Percentiles rank a stretch among this genome's conserved stretches.
phyloP scores from a whole-genome alignment of 768 basidiomycete genomes.

The Tulasnella sp. region DNA sequence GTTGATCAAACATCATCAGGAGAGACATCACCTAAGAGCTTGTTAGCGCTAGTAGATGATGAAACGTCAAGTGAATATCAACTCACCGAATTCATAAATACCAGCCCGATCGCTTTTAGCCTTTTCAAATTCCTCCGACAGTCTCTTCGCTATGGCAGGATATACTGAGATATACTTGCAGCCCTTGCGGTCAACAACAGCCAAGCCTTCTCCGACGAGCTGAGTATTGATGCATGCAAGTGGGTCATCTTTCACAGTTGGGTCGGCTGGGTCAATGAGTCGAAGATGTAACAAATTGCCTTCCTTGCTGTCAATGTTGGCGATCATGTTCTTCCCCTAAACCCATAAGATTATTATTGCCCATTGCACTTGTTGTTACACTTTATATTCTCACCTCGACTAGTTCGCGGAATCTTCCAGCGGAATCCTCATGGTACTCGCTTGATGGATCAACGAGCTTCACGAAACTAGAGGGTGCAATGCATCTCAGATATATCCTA shows the following conservation, averaged over 20 bases:
- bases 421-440: constrained; percentile 76
- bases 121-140: constrained; percentile 44
- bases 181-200: constrained; percentile 60
- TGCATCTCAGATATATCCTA: not conserved
- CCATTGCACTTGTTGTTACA: not conserved
- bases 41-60: too few species aligned
- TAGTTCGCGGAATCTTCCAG: constrained; percentile 71
- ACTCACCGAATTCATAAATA: constrained; percentile 73
- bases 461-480: constrained; percentile 49
- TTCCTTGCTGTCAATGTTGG: constrained; percentile 85
- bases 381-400: constrained; percentile 39
- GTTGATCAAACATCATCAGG: constrained; percentile 9
- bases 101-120: constrained; percentile 68
- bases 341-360: not conserved
- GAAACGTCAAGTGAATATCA: too few species aligned
- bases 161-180: constrained; percentile 62
- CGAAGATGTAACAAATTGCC: constrained; percentile 70
- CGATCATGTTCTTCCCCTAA: constrained; percentile 80
- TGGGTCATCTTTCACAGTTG: constrained; percentile 51
- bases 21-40: constrained; percentile 6
- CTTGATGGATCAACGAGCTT: constrained; percentile 66
- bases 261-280: constrained; percentile 78
- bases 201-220: constrained; percentile 78
- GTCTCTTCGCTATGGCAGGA: constrained; percentile 48
- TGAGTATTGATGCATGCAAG: constrained; percentile 77